phyloP scores from a whole-genome alignment of 768 basidiomycete species.

The Mycena latifolia region DNA sequence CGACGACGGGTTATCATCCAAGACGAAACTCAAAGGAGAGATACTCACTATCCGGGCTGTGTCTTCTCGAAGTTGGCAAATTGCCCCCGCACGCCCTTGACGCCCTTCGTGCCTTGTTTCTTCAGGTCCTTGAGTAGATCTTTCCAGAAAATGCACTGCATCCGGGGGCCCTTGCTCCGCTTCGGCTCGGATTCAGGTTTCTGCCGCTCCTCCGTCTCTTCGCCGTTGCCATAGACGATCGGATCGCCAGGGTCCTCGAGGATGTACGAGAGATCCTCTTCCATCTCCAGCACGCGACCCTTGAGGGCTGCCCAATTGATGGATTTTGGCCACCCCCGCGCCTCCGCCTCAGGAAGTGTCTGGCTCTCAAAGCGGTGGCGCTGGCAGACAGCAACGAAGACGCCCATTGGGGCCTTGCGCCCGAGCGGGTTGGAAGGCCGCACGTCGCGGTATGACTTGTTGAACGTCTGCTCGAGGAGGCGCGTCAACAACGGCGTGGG shows the following conservation, averaged over 20 bases:
- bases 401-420: slow-evolving; percentile 63
- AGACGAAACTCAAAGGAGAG: slow-evolving; percentile 2
- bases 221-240: slow-evolving; percentile 39
- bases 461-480: slow-evolving; percentile 63
- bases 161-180: slow-evolving; percentile 48
- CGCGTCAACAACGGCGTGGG: slow-evolving; percentile 71
- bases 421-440: slow-evolving; percentile 80
- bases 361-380: slow-evolving; percentile 83
- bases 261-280: slow-evolving; percentile 58
- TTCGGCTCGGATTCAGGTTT: slow-evolving; percentile 19
- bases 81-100: slow-evolving; percentile 78
- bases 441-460: slow-evolving; percentile 69
- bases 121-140: slow-evolving; percentile 74
- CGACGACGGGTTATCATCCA: not conserved
- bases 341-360: slow-evolving; percentile 77
- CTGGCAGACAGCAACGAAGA: slow-evolving; percentile 79
- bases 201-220: slow-evolving; percentile 39
- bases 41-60: slow-evolving; percentile 90
- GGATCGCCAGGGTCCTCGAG: slow-evolving; percentile 60
- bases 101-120: slow-evolving; percentile 73
- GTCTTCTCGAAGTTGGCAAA: slow-evolving; percentile 84
- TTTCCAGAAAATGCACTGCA: slow-evolving; percentile 73
- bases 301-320: slow-evolving; percentile 75
- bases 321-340: slow-evolving; percentile 80
- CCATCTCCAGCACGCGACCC: slow-evolving; percentile 66